Percentiles rank a stretch among this genome's conserved stretches.
These are phyloP conservation scores for Diplodia mutila DNA, from an alignment of 2,329 filamentous ascomycete species.

Conservation along the genomic window DNA sequence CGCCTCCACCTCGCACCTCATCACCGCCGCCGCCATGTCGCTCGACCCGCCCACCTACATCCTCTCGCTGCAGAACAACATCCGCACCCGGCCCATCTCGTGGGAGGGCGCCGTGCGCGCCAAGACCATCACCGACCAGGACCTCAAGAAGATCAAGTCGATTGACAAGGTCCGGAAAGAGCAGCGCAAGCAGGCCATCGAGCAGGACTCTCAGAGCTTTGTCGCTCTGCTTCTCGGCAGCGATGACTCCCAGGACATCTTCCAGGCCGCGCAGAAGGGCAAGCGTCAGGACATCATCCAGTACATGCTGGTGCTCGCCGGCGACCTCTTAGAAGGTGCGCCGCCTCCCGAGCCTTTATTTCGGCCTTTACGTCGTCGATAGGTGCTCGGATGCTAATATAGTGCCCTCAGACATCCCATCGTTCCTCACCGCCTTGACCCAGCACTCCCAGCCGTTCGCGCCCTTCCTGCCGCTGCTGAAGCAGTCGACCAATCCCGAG, in stretches of 20 bases:
- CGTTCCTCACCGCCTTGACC: slow-evolving; percentile 75
- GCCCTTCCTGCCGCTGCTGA: slow-evolving; percentile 82
- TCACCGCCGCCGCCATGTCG: slow-evolving; percentile 65
- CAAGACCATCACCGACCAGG: slow-evolving; percentile 89
- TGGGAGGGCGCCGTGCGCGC: slow-evolving; percentile 97
- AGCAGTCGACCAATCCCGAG: slow-evolving; percentile 79
- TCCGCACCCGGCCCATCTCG: slow-evolving; percentile 90
- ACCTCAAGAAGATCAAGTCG: slow-evolving; percentile 93
- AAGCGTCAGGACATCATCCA: slow-evolving; percentile 90
- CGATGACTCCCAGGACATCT: slow-evolving; percentile 68
- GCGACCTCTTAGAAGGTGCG: slow-evolving; percentile 83
- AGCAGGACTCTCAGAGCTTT: slow-evolving; percentile 79
- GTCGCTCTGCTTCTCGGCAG: slow-evolving; percentile 76
- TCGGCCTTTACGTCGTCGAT: background rate
- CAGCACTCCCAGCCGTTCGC: slow-evolving; percentile 71
- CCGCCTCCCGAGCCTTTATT: background rate
- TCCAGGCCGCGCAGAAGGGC: slow-evolving; percentile 72
- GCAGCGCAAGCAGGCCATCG: slow-evolving; percentile 79
- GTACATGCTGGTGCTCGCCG: slow-evolving; percentile 88
- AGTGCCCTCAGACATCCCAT: slow-evolving; percentile 69
- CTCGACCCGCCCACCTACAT: slow-evolving; percentile 89
- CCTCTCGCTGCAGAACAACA: slow-evolving; percentile 91
- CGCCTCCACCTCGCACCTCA: slow-evolving; percentile 14
- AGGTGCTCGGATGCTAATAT: background rate
- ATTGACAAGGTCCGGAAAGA: slow-evolving; percentile 97